Evolutionary conservation across 2,329 filamentous ascomycete genomes (phyloP), one percentile per base, ranked within the genome.

Genomic region (Fusarium buxicola): DNA sequence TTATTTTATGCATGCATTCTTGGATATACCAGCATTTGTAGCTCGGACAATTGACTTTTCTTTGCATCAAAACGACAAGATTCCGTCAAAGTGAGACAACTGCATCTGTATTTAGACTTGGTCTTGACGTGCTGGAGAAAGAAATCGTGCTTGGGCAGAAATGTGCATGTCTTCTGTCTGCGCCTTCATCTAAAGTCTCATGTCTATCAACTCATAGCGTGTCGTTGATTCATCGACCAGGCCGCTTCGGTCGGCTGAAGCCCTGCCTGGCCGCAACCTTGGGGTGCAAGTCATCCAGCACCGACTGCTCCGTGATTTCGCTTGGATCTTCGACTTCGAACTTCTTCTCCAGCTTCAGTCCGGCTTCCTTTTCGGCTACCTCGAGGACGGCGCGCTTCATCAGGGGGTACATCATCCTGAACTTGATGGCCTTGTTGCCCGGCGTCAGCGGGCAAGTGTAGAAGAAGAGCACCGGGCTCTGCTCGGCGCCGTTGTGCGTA

Each of bases 331-430:
- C 85, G 3, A 87, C 84, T 75, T 89, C 87, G 59, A 90, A 87
- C 73, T 84, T 89, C 84, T 92, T 93, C 55, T 86, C 87, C 5
- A 92, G 79, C 54, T 80, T 81, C 46, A 94, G 72, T 0, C 87
- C 88, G 2, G 86, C 89, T 65, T 92, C 86, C 31, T 77, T 78
- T 69, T 88, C 85, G 15, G 91, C 91, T 30, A 89, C 75, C n/a
- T 80, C 77, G 27, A 93, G 80, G 4, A 92, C 89, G 21, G 86
- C 84, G 10, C 85, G 81, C 77, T 88, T 89, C 80, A 88, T 89
- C 24, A 89, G 79, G 30, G 92, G 91, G 74, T 95, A 95, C 72
- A 95, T 77, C 92, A 96, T 96, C 63, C 91, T 84, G 77, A 91
- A 89, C 79, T 92, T 94, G 79, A 95, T 91, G 48, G 85, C 80